phyloP scores from a whole-genome alignment of 2,329 filamentous ascomycete genomes.

The Cercospora nicotianae region DNA sequence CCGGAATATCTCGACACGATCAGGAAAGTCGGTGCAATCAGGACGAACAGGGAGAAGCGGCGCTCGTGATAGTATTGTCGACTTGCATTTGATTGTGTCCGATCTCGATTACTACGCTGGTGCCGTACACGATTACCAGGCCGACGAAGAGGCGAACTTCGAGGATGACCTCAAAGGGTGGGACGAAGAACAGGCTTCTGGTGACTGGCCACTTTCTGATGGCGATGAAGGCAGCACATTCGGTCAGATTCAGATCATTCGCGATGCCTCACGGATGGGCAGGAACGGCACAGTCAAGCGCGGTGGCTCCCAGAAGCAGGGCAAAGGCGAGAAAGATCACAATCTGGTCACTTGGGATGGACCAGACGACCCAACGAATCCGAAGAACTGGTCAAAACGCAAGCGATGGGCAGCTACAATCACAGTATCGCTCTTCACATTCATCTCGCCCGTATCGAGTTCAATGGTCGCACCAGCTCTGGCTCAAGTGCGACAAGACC shows the following conservation, averaged over 20 bases:
- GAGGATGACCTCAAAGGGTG: slow-evolving; percentile 34
- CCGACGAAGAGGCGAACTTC: slow-evolving; percentile 34
- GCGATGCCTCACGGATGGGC: slow-evolving; percentile 30
- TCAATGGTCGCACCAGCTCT: slow-evolving; percentile 44
- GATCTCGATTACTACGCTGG: slow-evolving; percentile 41
- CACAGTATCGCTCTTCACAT: slow-evolving; percentile 45
- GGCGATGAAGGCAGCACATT: slow-evolving; percentile 32
- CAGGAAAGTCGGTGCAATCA: slow-evolving; percentile 25
- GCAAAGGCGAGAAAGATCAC: slow-evolving; percentile 37
- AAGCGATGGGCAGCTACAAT: slow-evolving; percentile 49
- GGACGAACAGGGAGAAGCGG: slow-evolving; percentile 31
- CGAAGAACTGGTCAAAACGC: slow-evolving; percentile 48
- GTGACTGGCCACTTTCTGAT: slow-evolving; percentile 28
- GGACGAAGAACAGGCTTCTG: slow-evolving; percentile 31
- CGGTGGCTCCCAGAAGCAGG: slow-evolving; percentile 31
- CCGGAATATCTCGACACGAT: slow-evolving; percentile 21
- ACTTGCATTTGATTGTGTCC: slow-evolving; percentile 39
- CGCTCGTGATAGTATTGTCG: slow-evolving; percentile 37
- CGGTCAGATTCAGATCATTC: slow-evolving; percentile 37
- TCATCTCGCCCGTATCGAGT: slow-evolving; percentile 43
- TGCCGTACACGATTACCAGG: slow-evolving; percentile 40
- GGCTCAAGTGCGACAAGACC: slow-evolving; percentile 32
- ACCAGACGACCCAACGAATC: slow-evolving; percentile 48
- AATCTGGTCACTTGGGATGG: slow-evolving; percentile 49
- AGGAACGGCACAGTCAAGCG: slow-evolving; percentile 34